Percentiles rank a stretch among this genome's conserved stretches.
phyloP scores from a whole-genome alignment of 352 stramenopile species.

The Phytophthora cryptogea region DNA sequence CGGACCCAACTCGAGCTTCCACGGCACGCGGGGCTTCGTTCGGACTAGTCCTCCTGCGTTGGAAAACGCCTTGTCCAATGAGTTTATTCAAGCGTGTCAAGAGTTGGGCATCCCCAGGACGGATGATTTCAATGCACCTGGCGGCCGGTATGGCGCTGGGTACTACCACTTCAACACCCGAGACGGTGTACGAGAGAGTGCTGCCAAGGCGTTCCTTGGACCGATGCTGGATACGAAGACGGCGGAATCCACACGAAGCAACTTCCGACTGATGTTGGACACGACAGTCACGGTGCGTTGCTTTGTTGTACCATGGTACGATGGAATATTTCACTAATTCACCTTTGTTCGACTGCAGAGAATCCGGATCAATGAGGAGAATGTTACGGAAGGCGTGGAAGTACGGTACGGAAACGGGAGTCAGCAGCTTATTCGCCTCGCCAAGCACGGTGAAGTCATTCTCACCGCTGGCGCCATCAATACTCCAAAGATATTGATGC shows the following conservation, averaged over 20 bases:
- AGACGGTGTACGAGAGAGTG: slow-evolving; percentile 82
- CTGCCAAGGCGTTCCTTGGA: slow-evolving; percentile 70
- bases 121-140: slow-evolving; percentile 84
- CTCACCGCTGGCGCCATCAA: slow-evolving; percentile 86
- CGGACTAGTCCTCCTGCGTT: slow-evolving; percentile 50
- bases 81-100: slow-evolving; percentile 60
- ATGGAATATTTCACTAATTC: too few relatives aligned
- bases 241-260: slow-evolving; percentile 36
- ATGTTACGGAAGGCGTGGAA: slow-evolving; percentile 49
- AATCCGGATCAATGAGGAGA: slow-evolving; percentile 54
- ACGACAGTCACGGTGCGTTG: slow-evolving; percentile 59
- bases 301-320: not conserved
- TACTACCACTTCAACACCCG: slow-evolving; percentile 91
- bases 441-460: slow-evolving; percentile 57
- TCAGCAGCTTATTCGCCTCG: slow-evolving; percentile 44
- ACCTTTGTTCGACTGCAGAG: slow-evolving; percentile 29
- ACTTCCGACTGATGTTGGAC: slow-evolving; percentile 62
- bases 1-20: slow-evolving; percentile 52
- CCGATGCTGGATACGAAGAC: slow-evolving; percentile 47
- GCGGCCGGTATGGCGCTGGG: slow-evolving; percentile 63
- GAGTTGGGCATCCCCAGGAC: slow-evolving; percentile 60
- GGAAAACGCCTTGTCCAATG: slow-evolving; percentile 39
- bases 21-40: slow-evolving; percentile 60
- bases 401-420: slow-evolving; percentile 42
- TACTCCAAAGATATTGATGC: slow-evolving; percentile 86